Base-by-base conservation (phyloP, 1,284 basidiomycete genomes). In the Microstroma glucosiphilum region DNA sequence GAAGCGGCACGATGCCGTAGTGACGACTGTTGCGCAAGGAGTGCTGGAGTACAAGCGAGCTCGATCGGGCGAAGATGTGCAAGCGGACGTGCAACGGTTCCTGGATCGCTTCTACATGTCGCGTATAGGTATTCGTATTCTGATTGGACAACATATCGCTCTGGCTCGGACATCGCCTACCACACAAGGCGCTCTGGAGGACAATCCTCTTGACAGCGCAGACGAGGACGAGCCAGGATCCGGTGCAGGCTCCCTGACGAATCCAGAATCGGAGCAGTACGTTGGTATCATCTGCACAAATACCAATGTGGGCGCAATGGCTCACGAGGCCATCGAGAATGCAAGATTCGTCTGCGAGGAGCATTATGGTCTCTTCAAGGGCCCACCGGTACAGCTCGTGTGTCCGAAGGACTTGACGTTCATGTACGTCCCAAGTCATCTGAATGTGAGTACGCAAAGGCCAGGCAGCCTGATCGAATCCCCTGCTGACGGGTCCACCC, bases 231-330 rank as follows among this genome's bases (percentile, higher is more conserved):
- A 23, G 11, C 62, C 66, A 40, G 25, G n/a, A 19, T 40, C 57
- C 0, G 53, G 53, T 8, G 41, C 57, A 11, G 11, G 48, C 3
- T 37, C 40, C 25, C 7, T 19, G 56, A 53, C 59, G 56, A 61
- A 56, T 58, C 63, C 68, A 48, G 69, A 71, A 61, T 65, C 68
- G 26, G 77, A 79, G 61, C 88, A 93, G 79, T 96, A 96, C 76
- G 94, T 99, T 42, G 96, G 94, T 7, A 97, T 99, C 77, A 99
- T 99, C 76, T 98, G 94, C 81, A 97, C 91, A 3, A 85, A 89
- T 77, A 90, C 94, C 49, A 78, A 77, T 53, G 75, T 79, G 13
- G 75, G 77, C 3, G 71, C 73, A 19, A 77, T 79, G 68, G 77
- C 77, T 17, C 90, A 91, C 79, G 96, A 98, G 83, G 91, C 96